Evolutionary conservation across 495 filamentous ascomycete species (phyloP), one percentile per base, ranked within the genome.

Genomic region (Aspergillus steynii): DNA sequence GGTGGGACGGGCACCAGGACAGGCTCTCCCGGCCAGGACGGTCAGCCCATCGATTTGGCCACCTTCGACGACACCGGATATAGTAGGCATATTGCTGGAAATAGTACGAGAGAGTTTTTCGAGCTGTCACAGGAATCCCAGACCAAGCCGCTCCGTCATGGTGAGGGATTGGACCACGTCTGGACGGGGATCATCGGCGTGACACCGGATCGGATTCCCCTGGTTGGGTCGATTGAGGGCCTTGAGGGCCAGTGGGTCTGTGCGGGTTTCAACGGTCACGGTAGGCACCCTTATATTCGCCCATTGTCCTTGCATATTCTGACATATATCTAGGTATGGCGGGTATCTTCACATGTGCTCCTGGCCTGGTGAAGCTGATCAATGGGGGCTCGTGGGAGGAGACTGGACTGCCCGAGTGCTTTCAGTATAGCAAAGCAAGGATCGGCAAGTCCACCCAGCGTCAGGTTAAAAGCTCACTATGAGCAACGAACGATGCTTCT

Each of bases 181-280:
- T 74, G 72, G 72, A 72, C 70, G 45, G 72, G 72, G 1, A 69
- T 74, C 37, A 72, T 73, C 47, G 70, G 66, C 9, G 72, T 74
- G 72, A 74, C 72, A 1, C 65, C 68, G 0, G 72, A 74, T 55
- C 68, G 62, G 26, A 70, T 74, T 14, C 72, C 72, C 0, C 67
- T 72, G 55, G 65, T 74, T n/a, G 72, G 72, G 1, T 58, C 63
- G 0, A 69, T 74, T 32, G 66, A 68, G 7, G 63, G 61, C 0
- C 55, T 71, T 0, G 64, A 65, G 12, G 72, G 72, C 7, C 72
- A 74, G 28, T 74, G 66, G 52, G 68, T 74, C 4, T 74, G 72
- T 63, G 72, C 72, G 20, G 72, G 72, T 9, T 74, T 74, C 45
- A 72, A 72, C 56, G 72, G 72, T 0, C 72, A 74, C 63, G 72